Conservation (phyloP, 805 yeast species). For the Wickerhamiella domercqiae region DNA sequence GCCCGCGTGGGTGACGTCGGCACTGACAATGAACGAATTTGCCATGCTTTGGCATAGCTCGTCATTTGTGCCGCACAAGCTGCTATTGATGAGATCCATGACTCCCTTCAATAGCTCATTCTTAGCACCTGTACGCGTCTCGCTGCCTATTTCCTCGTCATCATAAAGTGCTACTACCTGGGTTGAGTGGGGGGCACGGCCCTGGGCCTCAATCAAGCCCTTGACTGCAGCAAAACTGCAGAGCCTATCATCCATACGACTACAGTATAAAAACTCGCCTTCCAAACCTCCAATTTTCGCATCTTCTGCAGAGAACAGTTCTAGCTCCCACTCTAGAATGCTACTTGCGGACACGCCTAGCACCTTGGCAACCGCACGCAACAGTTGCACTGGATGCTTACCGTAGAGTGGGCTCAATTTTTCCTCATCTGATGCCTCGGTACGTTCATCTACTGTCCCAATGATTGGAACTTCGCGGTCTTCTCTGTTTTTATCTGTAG, state of each 20-base stretch:
- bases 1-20: constrained; percentile 67
- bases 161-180: constrained; percentile 54
- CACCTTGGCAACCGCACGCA: constrained; percentile 50
- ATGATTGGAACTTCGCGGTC: constrained; percentile 62
- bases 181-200: constrained; percentile 21
- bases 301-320: constrained; percentile 62
- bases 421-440: constrained; percentile 23
- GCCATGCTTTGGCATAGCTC: constrained; percentile 34
- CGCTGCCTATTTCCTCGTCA: constrained; percentile 70
- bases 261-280: constrained; percentile 59
- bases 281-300: constrained; percentile 62
- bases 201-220: constrained; percentile 37
- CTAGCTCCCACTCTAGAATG: constrained; percentile 55
- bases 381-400: constrained; percentile 46
- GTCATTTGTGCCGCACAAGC: constrained; percentile 24
- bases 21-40: constrained; percentile 60
- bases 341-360: constrained; percentile 43
- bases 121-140: constrained; percentile 62
- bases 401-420: constrained; percentile 46
- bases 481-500: constrained; percentile 52
- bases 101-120: constrained; percentile 55
- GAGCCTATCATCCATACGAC: constrained; percentile 69
- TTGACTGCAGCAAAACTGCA: constrained; percentile 60
- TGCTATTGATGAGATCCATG: constrained; percentile 35
- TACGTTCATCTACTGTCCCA: constrained; percentile 30